Evolutionary conservation across 805 yeast species (phyloP).

Genomic region (Saccharomycopsis fermentans): DNA sequence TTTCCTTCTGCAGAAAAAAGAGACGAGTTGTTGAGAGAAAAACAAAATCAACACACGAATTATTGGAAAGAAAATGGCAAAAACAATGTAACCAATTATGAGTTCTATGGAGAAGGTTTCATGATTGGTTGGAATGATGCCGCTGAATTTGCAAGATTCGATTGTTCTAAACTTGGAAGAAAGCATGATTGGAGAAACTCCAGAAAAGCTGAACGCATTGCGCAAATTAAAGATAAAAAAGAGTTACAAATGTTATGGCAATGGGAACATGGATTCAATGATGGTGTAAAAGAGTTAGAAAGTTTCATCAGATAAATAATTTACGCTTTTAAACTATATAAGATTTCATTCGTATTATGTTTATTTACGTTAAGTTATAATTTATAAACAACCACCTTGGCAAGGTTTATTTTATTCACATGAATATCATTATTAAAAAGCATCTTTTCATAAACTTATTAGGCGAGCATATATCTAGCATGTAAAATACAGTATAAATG

Average conservation of each 20-base stretch:
- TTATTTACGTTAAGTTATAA: too few species aligned
- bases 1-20: slow-evolving; percentile 34
- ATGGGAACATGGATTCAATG: slow-evolving; percentile 77
- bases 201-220: slow-evolving; percentile 38
- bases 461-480: background rate
- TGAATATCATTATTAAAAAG: background rate
- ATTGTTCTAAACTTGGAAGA: slow-evolving; percentile 69
- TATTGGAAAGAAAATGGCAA: slow-evolving; percentile 53
- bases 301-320: background rate
- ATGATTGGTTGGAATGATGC: slow-evolving; percentile 67
- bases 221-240: slow-evolving; percentile 48
- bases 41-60: slow-evolving; percentile 37
- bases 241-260: slow-evolving; percentile 62
- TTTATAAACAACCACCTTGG: background rate
- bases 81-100: slow-evolving; percentile 51
- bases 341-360: too few species aligned
- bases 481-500: background rate
- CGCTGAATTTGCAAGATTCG: slow-evolving; percentile 52
- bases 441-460: background rate
- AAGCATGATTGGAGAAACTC: slow-evolving; percentile 54
- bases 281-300: slow-evolving; percentile 42
- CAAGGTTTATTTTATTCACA: background rate
- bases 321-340: too few species aligned
- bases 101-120: slow-evolving; percentile 75
- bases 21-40: slow-evolving; percentile 30